These are phyloP conservation scores for Choricystis sp. DNA, from an alignment of 139 green algal species.

Conservation along the genomic window DNA sequence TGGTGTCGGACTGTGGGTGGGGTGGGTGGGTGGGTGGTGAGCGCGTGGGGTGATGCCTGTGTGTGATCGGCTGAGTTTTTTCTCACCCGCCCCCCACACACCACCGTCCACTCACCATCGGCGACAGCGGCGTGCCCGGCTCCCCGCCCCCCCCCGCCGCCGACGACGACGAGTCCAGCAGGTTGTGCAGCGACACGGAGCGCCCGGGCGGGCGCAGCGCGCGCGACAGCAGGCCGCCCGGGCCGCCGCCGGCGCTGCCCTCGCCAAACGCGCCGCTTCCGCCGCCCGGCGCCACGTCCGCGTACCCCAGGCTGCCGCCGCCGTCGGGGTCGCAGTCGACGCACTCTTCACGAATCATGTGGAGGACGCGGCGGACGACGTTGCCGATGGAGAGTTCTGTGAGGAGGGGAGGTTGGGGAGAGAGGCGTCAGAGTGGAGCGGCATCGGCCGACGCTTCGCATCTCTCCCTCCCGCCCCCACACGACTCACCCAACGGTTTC, in stretches of 20 bases:
- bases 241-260: constrained; percentile 4
- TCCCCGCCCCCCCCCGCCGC: constrained; percentile 26
- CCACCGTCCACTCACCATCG: constrained; percentile 1
- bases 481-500: constrained; percentile 49
- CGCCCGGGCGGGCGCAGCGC: constrained; percentile 16
- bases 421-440: neutral
- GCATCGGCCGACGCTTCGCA: neutral
- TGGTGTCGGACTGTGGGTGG: constrained; percentile 3
- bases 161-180: constrained; percentile 38
- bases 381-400: constrained; percentile 88
- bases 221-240: constrained; percentile 22
- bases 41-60: no score
- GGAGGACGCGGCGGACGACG: constrained; percentile 74
- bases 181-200: constrained; percentile 51
- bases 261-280: constrained; percentile 3
- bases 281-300: neutral
- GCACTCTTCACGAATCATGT: constrained; percentile 84
- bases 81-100: constrained; percentile 4
- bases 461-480: neutral
- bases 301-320: constrained; percentile 6
- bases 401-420: constrained; percentile 1
- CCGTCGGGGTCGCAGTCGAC: constrained; percentile 29
- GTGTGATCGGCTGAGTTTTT: no score
- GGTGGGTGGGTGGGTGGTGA: neutral
- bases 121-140: constrained; percentile 1